Conservation (phyloP, 2,329 filamentous ascomycete genomes). For the Hymenoscyphus scutula region DNA sequence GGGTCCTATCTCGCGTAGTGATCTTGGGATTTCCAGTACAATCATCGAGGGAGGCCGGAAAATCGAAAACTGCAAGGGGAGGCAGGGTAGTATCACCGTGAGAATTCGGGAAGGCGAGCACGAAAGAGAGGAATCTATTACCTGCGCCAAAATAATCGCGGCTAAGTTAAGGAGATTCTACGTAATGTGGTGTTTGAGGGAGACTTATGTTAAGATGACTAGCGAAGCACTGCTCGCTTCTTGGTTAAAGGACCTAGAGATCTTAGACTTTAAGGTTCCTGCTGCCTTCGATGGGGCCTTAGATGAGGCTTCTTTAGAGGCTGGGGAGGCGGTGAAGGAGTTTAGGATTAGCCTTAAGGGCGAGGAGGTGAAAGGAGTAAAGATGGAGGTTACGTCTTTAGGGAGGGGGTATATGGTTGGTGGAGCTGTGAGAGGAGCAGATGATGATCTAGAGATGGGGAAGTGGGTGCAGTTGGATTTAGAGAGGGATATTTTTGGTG, state of each 20-base stretch:
- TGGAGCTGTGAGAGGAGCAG: constrained; percentile 22
- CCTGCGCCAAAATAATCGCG: constrained; percentile 46
- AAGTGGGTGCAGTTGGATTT: constrained; percentile 24
- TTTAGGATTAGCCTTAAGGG: constrained; percentile 31
- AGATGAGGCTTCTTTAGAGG: constrained; percentile 22
- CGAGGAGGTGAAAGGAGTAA: constrained; percentile 29
- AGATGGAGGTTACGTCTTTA: constrained; percentile 32
- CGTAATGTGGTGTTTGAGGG: constrained; percentile 74
- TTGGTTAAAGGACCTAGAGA: constrained; percentile 71
- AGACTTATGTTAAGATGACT: constrained; percentile 81
- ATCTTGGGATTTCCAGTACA: constrained; percentile 15
- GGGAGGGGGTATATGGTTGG: constrained; percentile 35
- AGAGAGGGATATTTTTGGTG: constrained; percentile 27
- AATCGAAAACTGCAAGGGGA: constrained; percentile 30
- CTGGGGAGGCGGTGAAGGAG: constrained; percentile 23
- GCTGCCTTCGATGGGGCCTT: constrained; percentile 12
- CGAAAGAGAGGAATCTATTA: constrained; percentile 27
- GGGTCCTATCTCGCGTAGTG: constrained; percentile 18
- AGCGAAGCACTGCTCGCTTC: constrained; percentile 72
- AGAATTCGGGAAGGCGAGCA: constrained; percentile 13
- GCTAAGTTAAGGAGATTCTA: constrained; percentile 70
- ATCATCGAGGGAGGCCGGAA: constrained; percentile 21
- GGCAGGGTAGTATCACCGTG: constrained; percentile 23
- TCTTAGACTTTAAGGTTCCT: constrained; percentile 51
- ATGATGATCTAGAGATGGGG: constrained; percentile 13